phyloP scores from a whole-genome alignment of 2,329 filamentous ascomycete genomes.

The Colletotrichum sp. region DNA sequence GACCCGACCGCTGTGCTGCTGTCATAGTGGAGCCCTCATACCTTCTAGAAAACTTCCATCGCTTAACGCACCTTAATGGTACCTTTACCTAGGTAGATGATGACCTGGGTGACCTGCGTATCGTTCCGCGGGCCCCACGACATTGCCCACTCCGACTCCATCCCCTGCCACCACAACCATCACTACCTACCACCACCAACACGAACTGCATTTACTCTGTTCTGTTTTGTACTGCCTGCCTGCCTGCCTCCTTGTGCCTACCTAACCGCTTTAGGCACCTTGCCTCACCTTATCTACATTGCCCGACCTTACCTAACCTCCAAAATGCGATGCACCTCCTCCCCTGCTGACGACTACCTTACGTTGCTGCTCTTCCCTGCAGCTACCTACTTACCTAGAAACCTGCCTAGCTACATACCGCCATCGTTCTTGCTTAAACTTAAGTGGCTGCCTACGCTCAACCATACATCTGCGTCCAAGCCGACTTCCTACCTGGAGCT shows the following conservation, averaged over 20 bases:
- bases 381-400: neutral
- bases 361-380: neutral
- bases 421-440: neutral
- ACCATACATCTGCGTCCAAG: neutral
- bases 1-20: neutral
- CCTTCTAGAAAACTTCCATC: constrained; percentile 19
- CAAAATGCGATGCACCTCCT: neutral
- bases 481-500: neutral
- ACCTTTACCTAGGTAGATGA: neutral
- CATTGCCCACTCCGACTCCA: neutral
- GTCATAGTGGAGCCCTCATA: neutral
- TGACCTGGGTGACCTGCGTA: constrained; percentile 6
- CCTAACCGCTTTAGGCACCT: neutral
- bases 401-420: neutral
- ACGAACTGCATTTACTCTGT: neutral
- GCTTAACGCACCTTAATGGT: constrained; percentile 6
- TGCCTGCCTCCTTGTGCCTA: neutral
- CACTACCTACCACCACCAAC: neutral
- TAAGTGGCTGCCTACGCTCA: neutral
- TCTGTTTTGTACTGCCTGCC: neutral
- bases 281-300: neutral
- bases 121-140: constrained; percentile 5
- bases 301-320: neutral
- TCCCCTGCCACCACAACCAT: neutral
- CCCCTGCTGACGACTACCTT: neutral